Conservation (phyloP, 2,329 filamentous ascomycete genomes). For the Talaromyces sp. region DNA sequence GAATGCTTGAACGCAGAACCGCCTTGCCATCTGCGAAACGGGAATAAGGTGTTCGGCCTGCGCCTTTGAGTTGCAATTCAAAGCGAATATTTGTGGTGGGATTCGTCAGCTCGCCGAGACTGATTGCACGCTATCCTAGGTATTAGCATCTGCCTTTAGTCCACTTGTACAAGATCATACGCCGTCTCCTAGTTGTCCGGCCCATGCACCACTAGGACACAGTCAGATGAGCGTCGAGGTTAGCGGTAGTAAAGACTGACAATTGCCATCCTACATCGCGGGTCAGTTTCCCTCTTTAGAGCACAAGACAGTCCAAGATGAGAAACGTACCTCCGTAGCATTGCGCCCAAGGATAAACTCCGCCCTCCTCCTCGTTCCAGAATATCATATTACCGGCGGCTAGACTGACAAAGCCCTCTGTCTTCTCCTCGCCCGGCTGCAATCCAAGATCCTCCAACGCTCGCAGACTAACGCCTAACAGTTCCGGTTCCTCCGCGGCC, state of each 20-base stretch:
- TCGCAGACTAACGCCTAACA: constrained; percentile 73
- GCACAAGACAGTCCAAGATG: neutral
- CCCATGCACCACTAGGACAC: constrained; percentile 68
- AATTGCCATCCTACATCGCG: constrained; percentile 46
- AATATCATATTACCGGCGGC: constrained; percentile 79
- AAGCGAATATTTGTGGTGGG: constrained; percentile 67
- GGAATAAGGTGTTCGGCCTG: constrained; percentile 88
- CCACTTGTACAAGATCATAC: constrained; percentile 26
- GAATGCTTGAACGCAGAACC: constrained; percentile 84
- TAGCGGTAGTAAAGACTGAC: constrained; percentile 29
- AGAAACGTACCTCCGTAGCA: constrained; percentile 75
- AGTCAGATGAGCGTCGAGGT: constrained; percentile 6
- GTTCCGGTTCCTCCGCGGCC: constrained; percentile 64
- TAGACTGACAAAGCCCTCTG: constrained; percentile 69
- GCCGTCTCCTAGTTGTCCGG: constrained; percentile 91
- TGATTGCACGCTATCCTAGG: constrained; percentile 67
- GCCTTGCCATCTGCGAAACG: constrained; percentile 95
- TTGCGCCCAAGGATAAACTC: constrained; percentile 97
- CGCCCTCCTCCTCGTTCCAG: constrained; percentile 67
- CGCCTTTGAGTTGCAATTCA: constrained; percentile 91
- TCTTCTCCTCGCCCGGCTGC: constrained; percentile 61
- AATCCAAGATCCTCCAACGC: constrained; percentile 82
- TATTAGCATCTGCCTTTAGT: constrained; percentile 5
- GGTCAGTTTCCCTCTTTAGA: neutral
- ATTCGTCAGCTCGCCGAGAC: constrained; percentile 84